These are phyloP conservation scores for Crithidia expoeki DNA, from an alignment of 208 protist genomes.

Conservation along the genomic window DNA sequence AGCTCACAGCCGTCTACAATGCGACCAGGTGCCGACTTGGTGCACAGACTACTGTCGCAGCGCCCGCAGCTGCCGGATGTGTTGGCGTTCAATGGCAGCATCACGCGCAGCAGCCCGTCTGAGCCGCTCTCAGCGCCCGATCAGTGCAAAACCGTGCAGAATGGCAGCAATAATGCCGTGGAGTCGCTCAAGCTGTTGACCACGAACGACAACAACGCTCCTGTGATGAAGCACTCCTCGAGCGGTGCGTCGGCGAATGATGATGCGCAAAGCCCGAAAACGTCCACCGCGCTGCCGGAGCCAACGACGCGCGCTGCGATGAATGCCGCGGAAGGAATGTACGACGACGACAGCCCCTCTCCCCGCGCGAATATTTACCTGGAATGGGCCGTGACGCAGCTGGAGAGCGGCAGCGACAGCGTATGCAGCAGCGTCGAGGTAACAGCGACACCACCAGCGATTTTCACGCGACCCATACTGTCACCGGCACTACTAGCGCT, in stretches of 20 bases:
- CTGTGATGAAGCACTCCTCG: background rate
- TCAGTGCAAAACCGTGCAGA: background rate
- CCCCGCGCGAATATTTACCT: slow-evolving; percentile 24
- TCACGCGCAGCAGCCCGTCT: background rate
- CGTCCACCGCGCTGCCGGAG: background rate
- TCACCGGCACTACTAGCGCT: slow-evolving; percentile 2
- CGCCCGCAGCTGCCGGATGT: slow-evolving; percentile 8
- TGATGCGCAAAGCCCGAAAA: background rate
- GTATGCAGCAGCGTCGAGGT: background rate
- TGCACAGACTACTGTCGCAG: slow-evolving; percentile 16
- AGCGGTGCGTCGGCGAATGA: background rate
- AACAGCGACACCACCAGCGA: background rate
- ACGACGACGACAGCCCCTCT: slow-evolving; percentile 29
- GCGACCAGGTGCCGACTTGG: background rate
- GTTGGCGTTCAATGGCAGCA: background rate
- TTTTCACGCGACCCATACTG: background rate
- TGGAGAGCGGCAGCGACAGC: slow-evolving; percentile 11
- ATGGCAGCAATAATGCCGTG: background rate
- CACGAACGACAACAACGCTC: background rate
- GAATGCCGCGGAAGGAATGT: slow-evolving; percentile 6
- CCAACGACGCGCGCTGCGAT: background rate
- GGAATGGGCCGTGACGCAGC: slow-evolving; percentile 28
- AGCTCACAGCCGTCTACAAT: slow-evolving; percentile 13
- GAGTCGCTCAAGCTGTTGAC: background rate
- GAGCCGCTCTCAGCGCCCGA: slow-evolving; percentile 2